Conservation (phyloP, 768 basidiomycete genomes). For the Termitomyces sp. region DNA sequence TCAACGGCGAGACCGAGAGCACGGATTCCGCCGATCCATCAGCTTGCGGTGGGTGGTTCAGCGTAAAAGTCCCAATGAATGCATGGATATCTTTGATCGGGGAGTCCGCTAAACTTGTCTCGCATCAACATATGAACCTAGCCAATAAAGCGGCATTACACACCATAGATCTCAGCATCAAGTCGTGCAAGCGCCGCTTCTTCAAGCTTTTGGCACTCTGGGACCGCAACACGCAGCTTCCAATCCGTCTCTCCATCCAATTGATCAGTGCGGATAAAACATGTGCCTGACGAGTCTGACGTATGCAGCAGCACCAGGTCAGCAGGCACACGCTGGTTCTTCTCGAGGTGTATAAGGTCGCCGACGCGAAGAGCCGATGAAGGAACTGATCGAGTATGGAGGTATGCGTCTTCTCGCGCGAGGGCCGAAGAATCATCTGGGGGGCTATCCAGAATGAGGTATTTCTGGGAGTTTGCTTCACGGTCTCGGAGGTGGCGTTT, state of each 20-base stretch:
- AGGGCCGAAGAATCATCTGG: constrained; percentile 28
- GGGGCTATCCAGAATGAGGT: constrained; percentile 70
- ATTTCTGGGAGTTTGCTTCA: constrained; percentile 93
- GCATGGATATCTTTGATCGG: constrained; percentile 97
- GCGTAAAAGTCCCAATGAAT: constrained; percentile 89
- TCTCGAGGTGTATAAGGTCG: constrained; percentile 86
- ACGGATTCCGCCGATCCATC: constrained; percentile 16
- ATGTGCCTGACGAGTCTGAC: constrained; percentile 84
- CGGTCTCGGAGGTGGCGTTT: constrained; percentile 87
- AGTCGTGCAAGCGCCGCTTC: constrained; percentile 52
- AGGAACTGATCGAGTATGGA: constrained; percentile 64
- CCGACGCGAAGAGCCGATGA: constrained; percentile 88
- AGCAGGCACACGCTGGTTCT: constrained; percentile 95
- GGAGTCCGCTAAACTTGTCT: constrained; percentile 63
- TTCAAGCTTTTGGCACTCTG: constrained; percentile 70
- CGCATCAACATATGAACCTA: constrained; percentile 12
- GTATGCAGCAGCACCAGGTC: constrained; percentile 89
- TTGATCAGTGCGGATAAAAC: constrained; percentile 97
- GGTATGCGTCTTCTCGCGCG: constrained; percentile 32
- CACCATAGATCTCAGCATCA: constrained; percentile 89
- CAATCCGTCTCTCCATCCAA: constrained; percentile 99
- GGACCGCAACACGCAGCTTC: constrained; percentile 91
- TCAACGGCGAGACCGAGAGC: constrained; percentile 74
- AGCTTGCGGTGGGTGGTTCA: constrained; percentile 41
- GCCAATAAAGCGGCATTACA: constrained; percentile 13